Conservation (phyloP, 352 stramenopile species). For the Elongisporangium prolatum region DNA sequence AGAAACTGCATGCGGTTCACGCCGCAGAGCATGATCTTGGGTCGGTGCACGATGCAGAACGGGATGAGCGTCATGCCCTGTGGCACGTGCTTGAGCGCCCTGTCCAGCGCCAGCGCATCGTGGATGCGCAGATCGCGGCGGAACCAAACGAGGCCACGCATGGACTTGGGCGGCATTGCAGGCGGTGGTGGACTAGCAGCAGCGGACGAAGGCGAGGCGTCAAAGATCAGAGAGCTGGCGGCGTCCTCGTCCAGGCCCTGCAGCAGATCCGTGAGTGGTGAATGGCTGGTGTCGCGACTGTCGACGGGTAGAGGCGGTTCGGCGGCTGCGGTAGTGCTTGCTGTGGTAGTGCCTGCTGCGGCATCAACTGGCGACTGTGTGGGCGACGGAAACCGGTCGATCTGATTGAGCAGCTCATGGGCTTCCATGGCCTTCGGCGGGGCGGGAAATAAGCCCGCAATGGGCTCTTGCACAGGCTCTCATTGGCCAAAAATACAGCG, state of each 20-base stretch:
- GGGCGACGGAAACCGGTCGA: not conserved
- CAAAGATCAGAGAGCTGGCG: not conserved
- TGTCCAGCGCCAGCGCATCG: slow-evolving; percentile 92
- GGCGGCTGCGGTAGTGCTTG: not conserved
- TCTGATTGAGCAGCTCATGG: not conserved
- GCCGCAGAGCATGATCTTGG: slow-evolving; percentile 81
- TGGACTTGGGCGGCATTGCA: slow-evolving; percentile 13
- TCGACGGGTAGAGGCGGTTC: not conserved
- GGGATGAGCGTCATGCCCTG: slow-evolving; percentile 59
- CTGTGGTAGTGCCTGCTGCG: not conserved
- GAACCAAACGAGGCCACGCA: slow-evolving; percentile 88
- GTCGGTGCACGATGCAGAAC: slow-evolving; percentile 87
- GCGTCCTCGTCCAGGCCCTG: not conserved
- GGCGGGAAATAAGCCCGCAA: not conserved
- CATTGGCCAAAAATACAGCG: not conserved
- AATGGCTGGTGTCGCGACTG: not conserved
- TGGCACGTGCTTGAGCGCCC: slow-evolving; percentile 47
- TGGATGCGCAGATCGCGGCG: slow-evolving; percentile 94
- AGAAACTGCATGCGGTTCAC: slow-evolving; percentile 91
- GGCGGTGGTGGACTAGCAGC: not conserved
- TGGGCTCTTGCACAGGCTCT: not conserved
- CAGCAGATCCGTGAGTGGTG: not conserved
- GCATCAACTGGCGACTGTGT: not conserved
- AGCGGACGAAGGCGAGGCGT: not conserved
- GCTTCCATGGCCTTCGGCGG: not conserved